A percentile compares a stretch with the other conserved stretches of the same genome.
Evolutionary conservation across 768 basidiomycete genomes (phyloP).

Genomic region (Pluteus cervinus): DNA sequence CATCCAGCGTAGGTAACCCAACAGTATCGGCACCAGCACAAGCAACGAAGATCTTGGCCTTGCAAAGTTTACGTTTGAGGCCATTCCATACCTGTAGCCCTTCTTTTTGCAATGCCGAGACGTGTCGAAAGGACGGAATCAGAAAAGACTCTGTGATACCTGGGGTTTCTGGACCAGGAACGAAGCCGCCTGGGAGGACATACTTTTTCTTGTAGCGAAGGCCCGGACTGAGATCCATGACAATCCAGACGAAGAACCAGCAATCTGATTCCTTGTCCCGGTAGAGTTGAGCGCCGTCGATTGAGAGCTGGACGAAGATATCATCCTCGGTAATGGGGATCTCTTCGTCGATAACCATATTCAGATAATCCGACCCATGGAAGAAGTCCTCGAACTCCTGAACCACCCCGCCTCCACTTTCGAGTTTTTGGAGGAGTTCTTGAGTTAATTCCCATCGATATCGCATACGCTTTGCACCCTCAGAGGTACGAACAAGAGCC

Average conservation of each 20-base stretch:
- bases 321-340: slow-evolving; percentile 24
- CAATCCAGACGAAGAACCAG: slow-evolving; percentile 30
- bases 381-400: slow-evolving; percentile 17
- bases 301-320: slow-evolving; percentile 26
- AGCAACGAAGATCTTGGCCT: not conserved
- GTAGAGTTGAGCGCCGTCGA: slow-evolving; percentile 38
- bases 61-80: not conserved
- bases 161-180: slow-evolving; percentile 30
- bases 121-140: slow-evolving; percentile 26
- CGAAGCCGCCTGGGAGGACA: slow-evolving; percentile 26
- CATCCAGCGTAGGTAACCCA: slow-evolving; percentile 1
- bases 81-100: slow-evolving; percentile 18
- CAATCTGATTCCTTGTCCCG: slow-evolving; percentile 25
- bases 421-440: slow-evolving; percentile 6
- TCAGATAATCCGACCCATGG: slow-evolving; percentile 20
- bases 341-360: slow-evolving; percentile 3
- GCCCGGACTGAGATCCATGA: slow-evolving; percentile 23
- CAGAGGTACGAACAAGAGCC: slow-evolving; percentile 1
- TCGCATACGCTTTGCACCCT: slow-evolving; percentile 2
- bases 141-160: slow-evolving; percentile 28
- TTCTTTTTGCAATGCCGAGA: slow-evolving; percentile 20
- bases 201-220: slow-evolving; percentile 23
- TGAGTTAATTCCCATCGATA: not conserved
- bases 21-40: slow-evolving; percentile 2
- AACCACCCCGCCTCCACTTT: not conserved